A percentile compares a stretch with the other conserved stretches of the same genome.
These are phyloP conservation scores for Xylariaceae sp. DNA, from an alignment of 2,329 filamentous ascomycete genomes.

Conservation along the genomic window DNA sequence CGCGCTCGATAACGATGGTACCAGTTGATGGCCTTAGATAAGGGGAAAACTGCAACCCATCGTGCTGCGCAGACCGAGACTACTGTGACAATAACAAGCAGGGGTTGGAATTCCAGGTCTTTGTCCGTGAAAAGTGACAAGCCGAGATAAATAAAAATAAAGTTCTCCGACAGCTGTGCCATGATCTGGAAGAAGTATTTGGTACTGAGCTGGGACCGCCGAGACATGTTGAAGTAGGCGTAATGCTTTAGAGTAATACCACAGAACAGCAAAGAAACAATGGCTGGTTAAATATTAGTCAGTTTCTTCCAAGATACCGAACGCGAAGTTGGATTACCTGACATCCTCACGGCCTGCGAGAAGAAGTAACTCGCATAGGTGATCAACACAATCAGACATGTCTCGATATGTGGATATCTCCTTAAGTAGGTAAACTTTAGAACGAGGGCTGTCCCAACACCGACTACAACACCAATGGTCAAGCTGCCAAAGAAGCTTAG, in stretches of 20 bases:
- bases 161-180: constrained; percentile 95
- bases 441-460: constrained; percentile 83
- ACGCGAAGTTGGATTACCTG: constrained; percentile 66
- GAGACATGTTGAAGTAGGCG: constrained; percentile 99
- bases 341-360: constrained; percentile 94
- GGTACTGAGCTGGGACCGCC: constrained; percentile 93
- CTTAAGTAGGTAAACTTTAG: constrained; percentile 95
- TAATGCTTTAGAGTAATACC: constrained; percentile 99
- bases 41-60: constrained; percentile 93
- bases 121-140: constrained; percentile 93
- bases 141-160: constrained; percentile 99
- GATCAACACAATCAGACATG: constrained; percentile 90
- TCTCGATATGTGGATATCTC: constrained; percentile 94
- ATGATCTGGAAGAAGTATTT: constrained; percentile 97
- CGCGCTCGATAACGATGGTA: constrained; percentile 86
- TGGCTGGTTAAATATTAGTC: constrained; percentile 63
- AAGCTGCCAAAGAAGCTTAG: constrained; percentile 95
- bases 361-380: constrained; percentile 98
- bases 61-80: constrained; percentile 90
- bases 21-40: constrained; percentile 90
- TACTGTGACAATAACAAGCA: constrained; percentile 92
- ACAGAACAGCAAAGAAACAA: constrained; percentile 95
- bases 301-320: neutral
- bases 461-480: constrained; percentile 85
- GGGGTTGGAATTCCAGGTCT: constrained; percentile 86